Percentiles rank a stretch among this genome's conserved stretches.
Conservation (phyloP, 371 early-diverging fungal species). For the Choanephora cucurbitarum region DNA sequence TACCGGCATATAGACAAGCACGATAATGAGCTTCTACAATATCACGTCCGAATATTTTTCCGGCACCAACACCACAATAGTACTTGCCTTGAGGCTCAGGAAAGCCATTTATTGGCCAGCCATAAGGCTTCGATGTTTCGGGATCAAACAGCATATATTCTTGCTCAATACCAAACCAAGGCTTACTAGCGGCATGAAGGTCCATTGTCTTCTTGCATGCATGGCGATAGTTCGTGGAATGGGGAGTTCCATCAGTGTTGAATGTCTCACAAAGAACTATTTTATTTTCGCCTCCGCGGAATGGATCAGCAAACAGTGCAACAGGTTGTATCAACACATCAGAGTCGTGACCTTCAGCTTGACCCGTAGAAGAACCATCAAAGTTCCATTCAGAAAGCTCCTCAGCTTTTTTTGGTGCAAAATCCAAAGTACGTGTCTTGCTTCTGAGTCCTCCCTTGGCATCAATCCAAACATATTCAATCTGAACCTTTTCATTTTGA, state of each 20-base stretch:
- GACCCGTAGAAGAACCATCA: conserved; percentile 65
- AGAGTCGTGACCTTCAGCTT: conserved; percentile 64
- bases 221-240: conserved; percentile 57
- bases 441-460: conserved; percentile 48
- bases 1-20: conserved; percentile 59
- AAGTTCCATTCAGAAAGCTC: conserved; percentile 66
- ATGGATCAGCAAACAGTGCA: conserved; percentile 61
- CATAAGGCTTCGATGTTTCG: conserved; percentile 52
- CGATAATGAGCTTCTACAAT: conserved; percentile 66
- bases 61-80: conserved; percentile 60
- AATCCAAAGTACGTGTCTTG: conserved; percentile 53
- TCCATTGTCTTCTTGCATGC: conserved; percentile 50
- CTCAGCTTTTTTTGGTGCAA: conserved; percentile 35
- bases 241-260: conserved; percentile 59
- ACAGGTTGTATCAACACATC: conserved; percentile 61
- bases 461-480: conserved; percentile 68
- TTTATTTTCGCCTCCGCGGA: conserved; percentile 65
- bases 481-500: conserved; percentile 56
- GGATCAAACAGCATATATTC: conserved; percentile 61
- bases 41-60: conserved; percentile 58
- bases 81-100: conserved; percentile 63
- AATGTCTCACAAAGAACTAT: conserved; percentile 60
- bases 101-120: conserved; percentile 64
- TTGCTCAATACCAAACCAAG: conserved; percentile 71
- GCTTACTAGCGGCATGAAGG: conserved; percentile 40